Conservation (phyloP, 2,329 filamentous ascomycete species). For the Cyphellophora europaea region DNA sequence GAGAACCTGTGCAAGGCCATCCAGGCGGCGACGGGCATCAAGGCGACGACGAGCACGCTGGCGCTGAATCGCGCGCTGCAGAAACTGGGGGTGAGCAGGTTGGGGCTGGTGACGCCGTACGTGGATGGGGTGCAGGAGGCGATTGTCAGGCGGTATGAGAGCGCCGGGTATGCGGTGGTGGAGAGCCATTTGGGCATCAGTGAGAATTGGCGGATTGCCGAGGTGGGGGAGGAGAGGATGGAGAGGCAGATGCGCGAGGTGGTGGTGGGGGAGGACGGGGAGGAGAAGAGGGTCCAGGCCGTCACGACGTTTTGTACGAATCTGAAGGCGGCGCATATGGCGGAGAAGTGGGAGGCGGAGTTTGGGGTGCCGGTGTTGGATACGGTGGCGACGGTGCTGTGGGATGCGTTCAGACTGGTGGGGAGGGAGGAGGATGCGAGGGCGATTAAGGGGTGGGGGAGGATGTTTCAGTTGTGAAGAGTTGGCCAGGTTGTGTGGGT, state of each 20-base stretch:
- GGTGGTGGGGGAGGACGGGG: slow-evolving; percentile 10
- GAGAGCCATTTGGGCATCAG: slow-evolving; percentile 26
- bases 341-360: slow-evolving; percentile 28
- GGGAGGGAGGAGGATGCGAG: slow-evolving; percentile 21
- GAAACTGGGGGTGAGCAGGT: slow-evolving; percentile 17
- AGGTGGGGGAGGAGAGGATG: slow-evolving; percentile 22
- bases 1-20: slow-evolving; percentile 29
- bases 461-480: slow-evolving; percentile 23
- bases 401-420: slow-evolving; percentile 29
- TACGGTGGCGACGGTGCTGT: slow-evolving; percentile 33
- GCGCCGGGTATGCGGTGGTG: slow-evolving; percentile 22
- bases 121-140: slow-evolving; percentile 28
- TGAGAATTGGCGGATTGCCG: slow-evolving; percentile 30
- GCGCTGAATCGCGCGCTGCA: slow-evolving; percentile 29
- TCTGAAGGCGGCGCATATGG: slow-evolving; percentile 30
- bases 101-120: slow-evolving; percentile 36
- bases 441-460: slow-evolving; percentile 28
- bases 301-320: slow-evolving; percentile 37
- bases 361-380: slow-evolving; percentile 29
- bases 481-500: no score
- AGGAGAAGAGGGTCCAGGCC: slow-evolving; percentile 22
- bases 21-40: slow-evolving; percentile 26
- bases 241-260: slow-evolving; percentile 19
- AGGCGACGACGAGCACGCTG: slow-evolving; percentile 32
- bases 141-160: slow-evolving; percentile 24